Evolutionary conservation across 1,139 yeast species (phyloP), one percentile per base, ranked within the genome.

Genomic region (Suhomyces taliae): DNA sequence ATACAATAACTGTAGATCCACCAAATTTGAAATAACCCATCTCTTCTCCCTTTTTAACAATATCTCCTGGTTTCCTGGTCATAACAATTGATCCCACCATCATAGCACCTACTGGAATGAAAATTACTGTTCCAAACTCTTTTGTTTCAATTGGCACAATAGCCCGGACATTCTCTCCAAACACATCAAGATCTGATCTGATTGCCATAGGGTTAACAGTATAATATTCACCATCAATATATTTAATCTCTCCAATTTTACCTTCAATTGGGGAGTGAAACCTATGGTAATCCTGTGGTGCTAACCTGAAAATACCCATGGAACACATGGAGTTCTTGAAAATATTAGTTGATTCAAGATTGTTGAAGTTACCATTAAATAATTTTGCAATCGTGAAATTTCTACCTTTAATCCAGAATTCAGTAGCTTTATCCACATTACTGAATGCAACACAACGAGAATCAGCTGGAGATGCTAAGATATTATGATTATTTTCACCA

Each of bases 141-240:
- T 77, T 74, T 1, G 96, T 81, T 34, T 87, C 82, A 27, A 93
- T 83, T 0, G 96, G 90, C 1, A 91, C 74, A 2, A 90, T 69
- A 3, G 85, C 84, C 34, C 98, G 73, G 1, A 89, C 84, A 60
- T 93, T 93, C 58, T 91, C 97, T 6, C 98, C 97, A 68, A 83
- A 93, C 1, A 93, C 98, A 65, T 93, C 98, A 46, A 93, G 65
- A 37, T 83, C 82, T 1, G 96, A 87, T 49, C 98, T 70, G 40
- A 93, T 80, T 0, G 98, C 98, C 97, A 93, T 93, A 1, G 98
- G 98, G 59, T 93, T 93, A 10, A 93, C 99, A 0, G 98, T 93
- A 62, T 90, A 93, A 64, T 93, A 93, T 58, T 90, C 95, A 0
- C 98, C 99, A 38, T 82, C 86, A 39, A 93, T 86, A 52, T 73